Base-by-base conservation (phyloP, 257 asterid species). In the Solanum tarijense region DNA sequence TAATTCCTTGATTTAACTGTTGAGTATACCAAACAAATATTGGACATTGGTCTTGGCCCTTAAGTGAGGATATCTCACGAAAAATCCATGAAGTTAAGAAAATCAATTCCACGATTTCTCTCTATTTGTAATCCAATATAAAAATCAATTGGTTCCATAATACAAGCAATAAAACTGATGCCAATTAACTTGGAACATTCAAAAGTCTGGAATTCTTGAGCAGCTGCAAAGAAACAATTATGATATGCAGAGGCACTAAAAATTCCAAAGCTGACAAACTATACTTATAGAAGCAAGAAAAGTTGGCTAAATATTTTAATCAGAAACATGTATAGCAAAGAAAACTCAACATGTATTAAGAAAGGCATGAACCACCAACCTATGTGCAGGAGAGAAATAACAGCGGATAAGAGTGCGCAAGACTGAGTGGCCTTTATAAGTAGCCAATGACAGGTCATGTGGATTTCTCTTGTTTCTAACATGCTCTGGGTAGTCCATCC, bases 321-420 rank as follows among this genome's bases (percentile, higher is more conserved):
- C 38, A 43, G 36, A 78, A 79, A 43, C 84, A 78, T 79, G 65
- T 79, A 1, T 41, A 79, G 84, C 84, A 27, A 27, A 79, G 84
- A 43, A 79, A 27, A 79, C 84, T 43, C 29, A 14, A 21, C 32
- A 25, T 1, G 5, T 7, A 85, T 41, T n/a, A 27, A 14, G 81
- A 68, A 46, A 16, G 20, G 71, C 72, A 86, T 71, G 72, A 84
- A 78, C 88, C 92, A 97, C 85, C 29, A 81, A 81, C 98, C 98
- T 97, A 85, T 89, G 89, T 11, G 93, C 93, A 9, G 99, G 99
- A 46, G 99, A 97, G 94, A 97, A 97, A 91, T 97, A 95, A 87
- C 98, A 94, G 27, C 98, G 99, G 74, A 97, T 92, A 83, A 96
- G 98, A 89, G 99, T 97, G 84, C 93, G 96, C 91, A 97, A 89